Evolutionary conservation across 805 yeast species (phyloP), one percentile per base, ranked within the genome.

Genomic region (Schwanniomyces vanrijiae): DNA sequence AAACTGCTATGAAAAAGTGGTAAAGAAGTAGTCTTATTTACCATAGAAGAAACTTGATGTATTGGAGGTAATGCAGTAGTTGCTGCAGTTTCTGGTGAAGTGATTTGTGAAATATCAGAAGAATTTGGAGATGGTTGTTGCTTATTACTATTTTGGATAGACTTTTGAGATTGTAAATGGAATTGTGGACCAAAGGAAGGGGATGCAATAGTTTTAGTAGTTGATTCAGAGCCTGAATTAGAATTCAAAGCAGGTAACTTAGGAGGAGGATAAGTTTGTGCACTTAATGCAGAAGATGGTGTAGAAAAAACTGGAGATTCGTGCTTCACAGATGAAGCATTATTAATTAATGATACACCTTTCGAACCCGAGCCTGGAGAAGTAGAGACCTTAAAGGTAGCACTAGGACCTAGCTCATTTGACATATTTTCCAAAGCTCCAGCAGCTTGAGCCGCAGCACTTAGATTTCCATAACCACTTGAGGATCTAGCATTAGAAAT

Each of bases 181-280:
- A 56, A 69, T 48, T 73, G 78, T 4, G 81, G 76, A 0, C 78
- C 79, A 51, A 77, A 75, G 3, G 76, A 66, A 1, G 81, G 79
- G 1, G 78, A 70, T 1, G 73, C 62, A 16, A 56, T 53, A 22
- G 58, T 49, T n/a, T 52, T 51, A 8, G 13, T 47, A 28, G 19
- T 29, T 16, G 50, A 25, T 9, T 39, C 47, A 19, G 47, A 35
- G 28, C 29, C 42, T 18, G 50, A 41, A 24, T 40, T 33, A 10
- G 52, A 28, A 44, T 67, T 68, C 33, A 68, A 56, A 1, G 71
- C 60, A 11, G 73, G 73, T 46, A 69, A 57, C 50, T 60, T 66
- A 7, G 71, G 68, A 6, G 68, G 61, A 2, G 56, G 64, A 56
- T 53, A 67, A 22, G 75, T 63, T 14, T 50, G 48, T 37, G 57